Conservation (phyloP, 2,329 filamentous ascomycete genomes). For the Sphaerostilbella broomeana region DNA sequence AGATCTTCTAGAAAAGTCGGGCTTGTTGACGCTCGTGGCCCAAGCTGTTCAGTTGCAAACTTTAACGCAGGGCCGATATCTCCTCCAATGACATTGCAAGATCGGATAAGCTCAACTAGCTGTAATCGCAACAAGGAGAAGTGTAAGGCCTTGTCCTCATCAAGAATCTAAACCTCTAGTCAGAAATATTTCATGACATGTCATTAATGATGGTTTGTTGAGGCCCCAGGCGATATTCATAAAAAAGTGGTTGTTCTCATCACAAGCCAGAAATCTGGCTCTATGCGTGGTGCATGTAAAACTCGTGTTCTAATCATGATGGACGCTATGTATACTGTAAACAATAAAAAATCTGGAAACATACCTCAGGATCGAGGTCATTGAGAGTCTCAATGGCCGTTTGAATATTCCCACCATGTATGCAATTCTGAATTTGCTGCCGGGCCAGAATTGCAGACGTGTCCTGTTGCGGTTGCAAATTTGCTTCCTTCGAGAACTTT, state of each 20-base stretch:
- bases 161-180: slow-evolving; percentile 63
- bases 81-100: slow-evolving; percentile 58
- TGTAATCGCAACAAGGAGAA: slow-evolving; percentile 87
- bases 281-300: slow-evolving; percentile 99
- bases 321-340: not conserved
- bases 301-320: slow-evolving; percentile 83
- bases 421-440: slow-evolving; percentile 76
- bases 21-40: slow-evolving; percentile 77
- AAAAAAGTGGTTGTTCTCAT: slow-evolving; percentile 72
- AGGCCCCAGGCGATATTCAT: slow-evolving; percentile 27
- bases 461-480: slow-evolving; percentile 68
- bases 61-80: slow-evolving; percentile 75
- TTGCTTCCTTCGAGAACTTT: slow-evolving; percentile 91
- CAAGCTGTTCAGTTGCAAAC: slow-evolving; percentile 83
- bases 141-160: slow-evolving; percentile 74
- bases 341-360: slow-evolving; percentile 25
- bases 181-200: slow-evolving; percentile 10
- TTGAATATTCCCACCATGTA: slow-evolving; percentile 80
- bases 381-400: slow-evolving; percentile 82
- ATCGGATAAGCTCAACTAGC: slow-evolving; percentile 85
- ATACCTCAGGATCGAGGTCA: slow-evolving; percentile 84
- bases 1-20: slow-evolving; percentile 77
- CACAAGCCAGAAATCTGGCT: slow-evolving; percentile 65
- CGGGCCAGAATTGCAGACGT: slow-evolving; percentile 67
- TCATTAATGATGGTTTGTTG: too few relatives aligned